These are phyloP conservation scores for Amanita phalloides DNA, from an alignment of 768 basidiomycete genomes.

Conservation along the genomic window DNA sequence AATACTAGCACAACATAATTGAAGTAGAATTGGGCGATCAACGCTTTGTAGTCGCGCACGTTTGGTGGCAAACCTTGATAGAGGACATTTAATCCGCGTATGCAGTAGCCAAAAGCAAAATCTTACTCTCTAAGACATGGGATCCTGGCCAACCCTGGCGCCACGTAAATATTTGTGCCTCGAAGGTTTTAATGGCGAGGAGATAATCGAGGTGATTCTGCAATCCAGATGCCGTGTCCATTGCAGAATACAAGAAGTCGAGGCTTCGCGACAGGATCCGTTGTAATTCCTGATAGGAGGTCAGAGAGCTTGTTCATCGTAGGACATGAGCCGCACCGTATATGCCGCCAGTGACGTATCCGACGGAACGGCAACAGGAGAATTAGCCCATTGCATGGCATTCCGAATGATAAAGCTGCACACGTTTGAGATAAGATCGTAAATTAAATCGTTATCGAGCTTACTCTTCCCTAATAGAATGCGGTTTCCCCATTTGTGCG, in stretches of 20 bases:
- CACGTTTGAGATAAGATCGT: slow-evolving; percentile 6
- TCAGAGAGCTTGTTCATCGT: slow-evolving; percentile 4
- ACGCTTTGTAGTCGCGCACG: slow-evolving; percentile 31
- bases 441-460: slow-evolving; percentile 17
- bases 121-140: slow-evolving; percentile 20
- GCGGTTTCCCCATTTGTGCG: slow-evolving; percentile 96
- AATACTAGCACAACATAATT: slow-evolving; percentile 82
- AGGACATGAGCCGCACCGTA: slow-evolving; percentile 39
- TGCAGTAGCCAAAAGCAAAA: slow-evolving; percentile 5
- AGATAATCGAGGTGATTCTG: slow-evolving; percentile 80
- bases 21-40: slow-evolving; percentile 65
- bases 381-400: slow-evolving; percentile 62
- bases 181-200: slow-evolving; percentile 73
- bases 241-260: slow-evolving; percentile 83
- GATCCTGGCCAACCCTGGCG: slow-evolving; percentile 44
- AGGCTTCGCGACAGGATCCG: slow-evolving; percentile 81
- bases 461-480: slow-evolving; percentile 88
- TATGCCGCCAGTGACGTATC: slow-evolving; percentile 71
- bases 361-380: slow-evolving; percentile 47
- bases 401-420: slow-evolving; percentile 80
- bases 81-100: background rate
- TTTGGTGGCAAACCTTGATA: slow-evolving; percentile 16
- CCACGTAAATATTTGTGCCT: slow-evolving; percentile 58
- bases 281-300: slow-evolving; percentile 58
- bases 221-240: slow-evolving; percentile 69